These are phyloP conservation scores for Artemisia tridentata DNA, from an alignment of 129 eudicot genomes.

Conservation along the genomic window DNA sequence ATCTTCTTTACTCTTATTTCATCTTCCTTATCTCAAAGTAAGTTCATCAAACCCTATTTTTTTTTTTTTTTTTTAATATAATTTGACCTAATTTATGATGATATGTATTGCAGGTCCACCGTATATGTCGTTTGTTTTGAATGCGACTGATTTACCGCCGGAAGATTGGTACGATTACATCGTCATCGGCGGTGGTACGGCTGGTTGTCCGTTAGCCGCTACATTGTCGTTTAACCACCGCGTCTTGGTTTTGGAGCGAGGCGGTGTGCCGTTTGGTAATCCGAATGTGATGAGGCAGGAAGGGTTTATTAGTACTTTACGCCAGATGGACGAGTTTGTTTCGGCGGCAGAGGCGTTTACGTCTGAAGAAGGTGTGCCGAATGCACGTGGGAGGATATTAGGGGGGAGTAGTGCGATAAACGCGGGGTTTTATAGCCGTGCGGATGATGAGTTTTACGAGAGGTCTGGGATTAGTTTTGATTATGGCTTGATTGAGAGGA, in stretches of 20 bases:
- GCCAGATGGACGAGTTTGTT: constrained; percentile 36
- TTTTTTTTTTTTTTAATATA: not conserved
- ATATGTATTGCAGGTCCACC: constrained; percentile 48
- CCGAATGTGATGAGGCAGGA: constrained; percentile 66
- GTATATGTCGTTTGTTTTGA: constrained; percentile 47
- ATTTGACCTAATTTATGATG: constrained; percentile 7
- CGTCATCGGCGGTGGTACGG: constrained; percentile 85
- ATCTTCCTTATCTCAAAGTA: constrained; percentile 24
- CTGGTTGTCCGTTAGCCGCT: constrained; percentile 89
- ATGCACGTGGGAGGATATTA: constrained; percentile 79
- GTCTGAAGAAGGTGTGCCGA: constrained; percentile 86
- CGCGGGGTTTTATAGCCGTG: constrained; percentile 83
- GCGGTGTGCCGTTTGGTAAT: constrained; percentile 59
- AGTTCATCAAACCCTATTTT: not conserved
- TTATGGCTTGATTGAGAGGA: constrained; percentile 36
- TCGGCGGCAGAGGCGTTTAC: constrained; percentile 79
- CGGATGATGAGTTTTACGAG: constrained; percentile 59
- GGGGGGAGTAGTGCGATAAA: constrained; percentile 93
- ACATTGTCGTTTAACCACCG: constrained; percentile 52
- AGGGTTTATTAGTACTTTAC: constrained; percentile 57
- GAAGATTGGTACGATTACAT: constrained; percentile 78
- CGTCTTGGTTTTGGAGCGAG: constrained; percentile 66
- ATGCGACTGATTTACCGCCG: constrained; percentile 64
- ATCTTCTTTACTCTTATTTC: constrained; percentile 26
- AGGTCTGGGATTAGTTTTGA: constrained; percentile 61